phyloP scores from a whole-genome alignment of 108 stramenopile genomes.

The Parmales sp. region DNA sequence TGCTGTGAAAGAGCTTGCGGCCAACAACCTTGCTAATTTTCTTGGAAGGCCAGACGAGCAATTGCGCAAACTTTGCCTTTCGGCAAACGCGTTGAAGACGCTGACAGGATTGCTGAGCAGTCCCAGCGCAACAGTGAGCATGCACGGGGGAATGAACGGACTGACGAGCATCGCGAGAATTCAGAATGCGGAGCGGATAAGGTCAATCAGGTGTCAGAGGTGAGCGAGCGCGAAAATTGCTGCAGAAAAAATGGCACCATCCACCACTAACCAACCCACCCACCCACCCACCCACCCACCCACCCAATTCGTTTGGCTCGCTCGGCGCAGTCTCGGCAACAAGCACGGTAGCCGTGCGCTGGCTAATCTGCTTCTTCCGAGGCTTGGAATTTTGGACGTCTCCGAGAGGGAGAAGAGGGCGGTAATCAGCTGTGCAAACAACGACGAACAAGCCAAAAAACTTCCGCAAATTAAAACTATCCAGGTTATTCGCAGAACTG shows the following conservation, averaged over 20 bases:
- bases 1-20: neutral
- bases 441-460: neutral
- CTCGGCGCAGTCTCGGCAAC: neutral
- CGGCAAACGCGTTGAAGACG: neutral
- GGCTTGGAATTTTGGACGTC: neutral
- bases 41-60: neutral
- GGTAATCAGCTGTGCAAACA: neutral
- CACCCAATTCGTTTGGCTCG: no score
- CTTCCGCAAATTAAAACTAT: neutral
- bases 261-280: no score
- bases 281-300: no score
- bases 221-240: no score
- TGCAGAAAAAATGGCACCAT: no score
- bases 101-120: neutral
- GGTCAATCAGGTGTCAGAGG: conserved; percentile 8
- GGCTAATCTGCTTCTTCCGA: neutral
- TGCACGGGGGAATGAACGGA: conserved; percentile 1
- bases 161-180: no score
- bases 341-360: neutral
- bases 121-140: neutral
- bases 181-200: neutral
- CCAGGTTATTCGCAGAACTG: neutral
- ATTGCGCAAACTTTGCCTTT: neutral
- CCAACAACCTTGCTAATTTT: neutral
- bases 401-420: neutral